Evolutionary conservation across 495 filamentous ascomycete species (phyloP), one percentile per base, ranked within the genome.

Genomic region (Pyrenula massariospora): DNA sequence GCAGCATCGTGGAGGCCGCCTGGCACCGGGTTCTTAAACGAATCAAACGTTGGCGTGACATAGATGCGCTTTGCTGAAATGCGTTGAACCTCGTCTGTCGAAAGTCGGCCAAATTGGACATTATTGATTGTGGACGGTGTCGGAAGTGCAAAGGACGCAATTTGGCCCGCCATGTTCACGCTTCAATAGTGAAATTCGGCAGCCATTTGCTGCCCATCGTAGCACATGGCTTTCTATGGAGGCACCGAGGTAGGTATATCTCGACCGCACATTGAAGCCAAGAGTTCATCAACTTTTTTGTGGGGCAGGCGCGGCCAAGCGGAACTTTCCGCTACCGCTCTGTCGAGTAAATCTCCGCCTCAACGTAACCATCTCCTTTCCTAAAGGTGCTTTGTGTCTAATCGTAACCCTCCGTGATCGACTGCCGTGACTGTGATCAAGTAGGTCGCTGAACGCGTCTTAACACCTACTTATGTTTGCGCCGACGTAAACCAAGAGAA

Each of bases 1-100:
- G 93, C 91, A 50, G 89, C 78, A 69, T 96, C 94, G 66, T 97
- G 95, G 8, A 99, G 78, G 64, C 94, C 94, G 56, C 89, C 87
- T 20, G 89, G 88, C 25, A 87, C 77, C 48, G 89, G 89, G 64
- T 91, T 89, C 62, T 92, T 76, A 48, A 95, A 80, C 57, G 82
- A 86, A 69, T 95, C 92, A 68, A 96, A 91, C 21, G 94, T 96
- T 48, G 77, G 83, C 21, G 89, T 83, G 74, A 91, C 92, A 59
- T 91, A 83, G 62, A 99, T 93, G 69, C 82, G 82, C 75, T 90
- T 93, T 56, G 95, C 94, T 10, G 94, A 97, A 52, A 96, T 79
- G 58, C 83, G 79, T 68, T 82, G 84, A 71, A 97, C 89, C 67
- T 97, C 94, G 56, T 85, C 78, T 50, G 83, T 68, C 54, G 84